Conservation (phyloP, 192 early-diverging fungal genomes). For the Helicostylum pulchrum region DNA sequence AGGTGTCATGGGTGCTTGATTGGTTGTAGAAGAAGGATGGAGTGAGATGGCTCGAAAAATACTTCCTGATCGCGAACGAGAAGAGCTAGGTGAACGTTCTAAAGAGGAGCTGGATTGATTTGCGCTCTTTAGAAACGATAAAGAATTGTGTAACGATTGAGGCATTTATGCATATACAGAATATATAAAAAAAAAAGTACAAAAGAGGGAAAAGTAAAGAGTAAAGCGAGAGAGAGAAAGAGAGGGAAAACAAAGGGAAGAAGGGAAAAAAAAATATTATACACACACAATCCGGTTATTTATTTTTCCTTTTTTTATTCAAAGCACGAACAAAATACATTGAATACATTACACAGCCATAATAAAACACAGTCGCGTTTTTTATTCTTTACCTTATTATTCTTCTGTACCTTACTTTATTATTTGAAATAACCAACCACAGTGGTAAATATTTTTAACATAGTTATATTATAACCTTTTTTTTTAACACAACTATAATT, state of each 20-base stretch:
- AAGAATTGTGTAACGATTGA: slow-evolving; percentile 13
- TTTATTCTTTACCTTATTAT: too few species aligned
- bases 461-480: too few species aligned
- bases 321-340: background rate
- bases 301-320: background rate
- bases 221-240: background rate
- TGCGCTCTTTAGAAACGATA: slow-evolving; percentile 4
- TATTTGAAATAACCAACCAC: too few species aligned
- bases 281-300: too few species aligned
- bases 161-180: slow-evolving; percentile 6
- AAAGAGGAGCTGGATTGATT: slow-evolving; percentile 2
- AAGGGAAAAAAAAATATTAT: too few species aligned
- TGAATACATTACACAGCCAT: too few species aligned
- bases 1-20: background rate
- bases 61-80: slow-evolving; percentile 3
- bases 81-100: background rate
- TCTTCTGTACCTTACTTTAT: too few species aligned
- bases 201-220: background rate
- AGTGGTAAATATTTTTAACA: too few species aligned
- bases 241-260: background rate
- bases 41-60: slow-evolving; percentile 13
- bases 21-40: background rate
- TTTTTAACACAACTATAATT: too few species aligned
- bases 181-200: background rate
- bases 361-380: too few species aligned